phyloP scores from a whole-genome alignment of 2,329 filamentous ascomycete species.

The Tolypocladium pustulatum region DNA sequence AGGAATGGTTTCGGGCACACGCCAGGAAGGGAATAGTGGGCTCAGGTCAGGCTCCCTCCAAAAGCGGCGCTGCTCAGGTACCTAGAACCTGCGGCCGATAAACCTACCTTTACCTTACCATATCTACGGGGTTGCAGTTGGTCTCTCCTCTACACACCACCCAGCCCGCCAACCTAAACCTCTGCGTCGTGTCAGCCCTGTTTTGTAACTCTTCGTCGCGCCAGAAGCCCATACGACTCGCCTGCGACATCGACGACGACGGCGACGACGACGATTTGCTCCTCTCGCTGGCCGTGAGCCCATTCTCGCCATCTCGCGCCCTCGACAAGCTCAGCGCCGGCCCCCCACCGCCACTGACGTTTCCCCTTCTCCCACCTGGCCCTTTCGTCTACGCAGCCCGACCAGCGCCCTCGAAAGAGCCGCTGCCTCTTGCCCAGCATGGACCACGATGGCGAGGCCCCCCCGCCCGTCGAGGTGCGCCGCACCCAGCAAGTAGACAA shows the following conservation, averaged over 20 bases:
- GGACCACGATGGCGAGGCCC: slow-evolving; percentile 34
- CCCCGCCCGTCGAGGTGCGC: slow-evolving; percentile 28
- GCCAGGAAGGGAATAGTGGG: too few relatives aligned
- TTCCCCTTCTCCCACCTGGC: background rate
- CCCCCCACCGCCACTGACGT: background rate
- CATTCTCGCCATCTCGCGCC: background rate
- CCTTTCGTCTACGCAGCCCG: background rate
- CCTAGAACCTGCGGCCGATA: too few relatives aligned
- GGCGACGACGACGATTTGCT: background rate
- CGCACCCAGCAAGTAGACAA: slow-evolving; percentile 66
- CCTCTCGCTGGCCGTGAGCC: slow-evolving; percentile 8
- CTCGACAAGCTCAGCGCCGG: background rate
- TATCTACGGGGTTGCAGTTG: slow-evolving; percentile 1
- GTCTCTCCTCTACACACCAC: slow-evolving; percentile 5
- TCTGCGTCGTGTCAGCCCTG: background rate
- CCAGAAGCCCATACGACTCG: background rate
- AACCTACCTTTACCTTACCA: too few relatives aligned
- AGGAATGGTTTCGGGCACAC: too few relatives aligned
- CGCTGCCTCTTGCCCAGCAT: slow-evolving; percentile 22
- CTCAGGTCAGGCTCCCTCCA: too few relatives aligned
- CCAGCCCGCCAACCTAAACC: background rate
- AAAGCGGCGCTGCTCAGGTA: too few relatives aligned
- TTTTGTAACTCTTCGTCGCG: background rate
- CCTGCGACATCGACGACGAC: background rate
- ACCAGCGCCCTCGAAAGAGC: background rate